Evolutionary conservation across 2,329 filamentous ascomycete genomes (phyloP).

Genomic region (Cladosporium sp.): DNA sequence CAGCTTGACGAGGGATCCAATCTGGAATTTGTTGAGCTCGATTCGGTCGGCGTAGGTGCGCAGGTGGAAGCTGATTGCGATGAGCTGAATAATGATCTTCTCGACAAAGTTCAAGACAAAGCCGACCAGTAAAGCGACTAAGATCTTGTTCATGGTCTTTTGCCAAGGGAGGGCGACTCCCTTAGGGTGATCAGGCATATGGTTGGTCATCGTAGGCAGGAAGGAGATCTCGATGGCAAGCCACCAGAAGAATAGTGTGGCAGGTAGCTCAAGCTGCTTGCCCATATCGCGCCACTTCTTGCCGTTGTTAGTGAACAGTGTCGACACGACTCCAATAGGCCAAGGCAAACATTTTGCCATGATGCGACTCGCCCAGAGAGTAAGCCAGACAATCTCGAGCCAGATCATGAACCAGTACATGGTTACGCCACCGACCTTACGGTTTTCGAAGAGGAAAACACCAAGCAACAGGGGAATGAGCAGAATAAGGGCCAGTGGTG

Average conservation of each 20-base stretch:
- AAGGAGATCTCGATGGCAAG: slow-evolving; percentile 84
- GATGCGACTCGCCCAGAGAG: slow-evolving; percentile 74
- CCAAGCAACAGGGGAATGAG: slow-evolving; percentile 69
- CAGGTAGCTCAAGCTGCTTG: slow-evolving; percentile 78
- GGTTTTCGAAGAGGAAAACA: slow-evolving; percentile 54
- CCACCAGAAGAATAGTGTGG: slow-evolving; percentile 89
- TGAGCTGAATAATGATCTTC: slow-evolving; percentile 92
- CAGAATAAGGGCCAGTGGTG: slow-evolving; percentile 63
- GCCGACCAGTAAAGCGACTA: slow-evolving; percentile 80
- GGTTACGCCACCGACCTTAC: slow-evolving; percentile 69
- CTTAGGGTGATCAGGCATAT: slow-evolving; percentile 32
- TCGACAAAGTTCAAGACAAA: slow-evolving; percentile 79
- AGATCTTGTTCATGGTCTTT: slow-evolving; percentile 76
- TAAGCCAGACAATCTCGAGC: slow-evolving; percentile 91
- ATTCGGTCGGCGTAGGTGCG: slow-evolving; percentile 90
- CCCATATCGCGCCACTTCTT: slow-evolving; percentile 95
- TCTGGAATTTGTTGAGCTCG: slow-evolving; percentile 88
- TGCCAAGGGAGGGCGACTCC: slow-evolving; percentile 65
- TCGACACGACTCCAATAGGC: slow-evolving; percentile 64
- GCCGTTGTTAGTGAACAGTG: slow-evolving; percentile 77
- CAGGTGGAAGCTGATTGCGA: slow-evolving; percentile 88
- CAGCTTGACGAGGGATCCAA: slow-evolving; percentile 65
- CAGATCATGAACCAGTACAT: slow-evolving; percentile 93
- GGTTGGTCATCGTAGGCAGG: slow-evolving; percentile 73
- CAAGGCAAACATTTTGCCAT: slow-evolving; percentile 65